phyloP scores from a whole-genome alignment of 1,284 basidiomycete genomes.

The Melampsora medusae region DNA sequence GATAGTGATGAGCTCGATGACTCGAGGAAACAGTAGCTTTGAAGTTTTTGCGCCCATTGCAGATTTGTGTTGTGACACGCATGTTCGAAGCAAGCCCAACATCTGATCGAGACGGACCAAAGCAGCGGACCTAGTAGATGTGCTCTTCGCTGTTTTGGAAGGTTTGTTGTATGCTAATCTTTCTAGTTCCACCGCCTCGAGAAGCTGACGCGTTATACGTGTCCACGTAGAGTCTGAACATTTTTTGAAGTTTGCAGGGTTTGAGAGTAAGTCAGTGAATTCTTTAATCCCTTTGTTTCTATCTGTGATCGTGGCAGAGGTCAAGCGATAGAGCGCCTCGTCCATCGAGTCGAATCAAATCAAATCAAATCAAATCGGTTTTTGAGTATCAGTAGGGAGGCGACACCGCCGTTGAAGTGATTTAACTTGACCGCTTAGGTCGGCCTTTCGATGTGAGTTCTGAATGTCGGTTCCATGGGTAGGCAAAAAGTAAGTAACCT shows the following conservation, averaged over 20 bases:
- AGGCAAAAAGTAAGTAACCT: no score
- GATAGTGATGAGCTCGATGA: constrained; percentile 18
- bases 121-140: constrained; percentile 5
- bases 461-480: no score
- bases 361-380: not conserved
- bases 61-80: constrained; percentile 18
- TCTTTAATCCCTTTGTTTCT: constrained; percentile 32
- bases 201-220: constrained; percentile 32
- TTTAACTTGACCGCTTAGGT: no score
- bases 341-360: constrained; percentile 14
- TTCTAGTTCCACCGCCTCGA: constrained; percentile 23
- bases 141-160: constrained; percentile 23
- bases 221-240: constrained; percentile 33
- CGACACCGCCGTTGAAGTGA: no score
- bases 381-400: no score
- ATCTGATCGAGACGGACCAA: constrained; percentile 19
- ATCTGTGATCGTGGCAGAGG: constrained; percentile 30
- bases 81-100: constrained; percentile 35
- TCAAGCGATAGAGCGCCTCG: constrained; percentile 18
- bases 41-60: constrained; percentile 28
- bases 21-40: constrained; percentile 35
- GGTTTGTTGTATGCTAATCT: constrained; percentile 21
- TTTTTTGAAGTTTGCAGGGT: constrained; percentile 23
- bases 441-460: no score
- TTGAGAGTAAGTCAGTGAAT: constrained; percentile 31